Percentiles rank a stretch among this genome's conserved stretches.
phyloP scores from a whole-genome alignment of 1,284 basidiomycete species.

The Paramarasmius palmivorus region DNA sequence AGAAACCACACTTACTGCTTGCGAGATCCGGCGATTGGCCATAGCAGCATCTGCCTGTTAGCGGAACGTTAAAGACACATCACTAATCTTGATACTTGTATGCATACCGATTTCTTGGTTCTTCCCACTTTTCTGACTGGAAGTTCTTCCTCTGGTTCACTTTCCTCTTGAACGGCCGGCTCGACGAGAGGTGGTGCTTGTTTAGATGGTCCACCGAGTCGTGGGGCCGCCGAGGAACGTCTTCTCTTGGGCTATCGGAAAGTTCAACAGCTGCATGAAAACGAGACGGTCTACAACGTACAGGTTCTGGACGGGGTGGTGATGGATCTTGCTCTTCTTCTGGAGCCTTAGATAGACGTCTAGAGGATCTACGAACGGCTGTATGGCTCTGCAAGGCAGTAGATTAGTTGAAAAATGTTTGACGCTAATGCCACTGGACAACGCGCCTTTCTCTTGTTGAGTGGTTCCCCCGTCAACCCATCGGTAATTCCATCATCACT shows the following conservation, averaged over 20 bases:
- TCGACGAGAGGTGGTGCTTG: conserved; percentile 36
- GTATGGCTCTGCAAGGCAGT: conserved; percentile 21
- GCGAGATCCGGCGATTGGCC: conserved; percentile 55
- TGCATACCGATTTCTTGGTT: conserved; percentile 59
- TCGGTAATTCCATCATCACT: conserved; percentile 81
- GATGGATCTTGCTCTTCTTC: conserved; percentile 38
- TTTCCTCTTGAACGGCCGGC: conserved; percentile 65
- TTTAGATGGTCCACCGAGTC: conserved; percentile 52
- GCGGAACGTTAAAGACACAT: conserved; percentile 5
- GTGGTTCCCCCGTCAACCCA: conserved; percentile 68
- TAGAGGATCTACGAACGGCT: conserved; percentile 44
- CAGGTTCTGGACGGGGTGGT: conserved; percentile 47
- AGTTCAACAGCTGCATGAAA: conserved; percentile 30
- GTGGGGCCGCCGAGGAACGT: conserved; percentile 70
- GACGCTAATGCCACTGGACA: conserved; percentile 2
- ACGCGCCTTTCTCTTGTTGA: conserved; percentile 51
- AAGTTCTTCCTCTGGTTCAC: conserved; percentile 68
- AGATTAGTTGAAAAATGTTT: background rate
- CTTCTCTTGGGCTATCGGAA: conserved; percentile 57
- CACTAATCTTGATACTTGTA: background rate
- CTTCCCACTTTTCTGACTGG: conserved; percentile 61
- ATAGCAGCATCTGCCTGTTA: conserved; percentile 49
- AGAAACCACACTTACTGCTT: conserved; percentile 33
- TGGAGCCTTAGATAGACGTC: conserved; percentile 51
- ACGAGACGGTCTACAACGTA: conserved; percentile 26